phyloP scores from a whole-genome alignment of 176 grass and related monocot species.

The Poa pratensis region DNA sequence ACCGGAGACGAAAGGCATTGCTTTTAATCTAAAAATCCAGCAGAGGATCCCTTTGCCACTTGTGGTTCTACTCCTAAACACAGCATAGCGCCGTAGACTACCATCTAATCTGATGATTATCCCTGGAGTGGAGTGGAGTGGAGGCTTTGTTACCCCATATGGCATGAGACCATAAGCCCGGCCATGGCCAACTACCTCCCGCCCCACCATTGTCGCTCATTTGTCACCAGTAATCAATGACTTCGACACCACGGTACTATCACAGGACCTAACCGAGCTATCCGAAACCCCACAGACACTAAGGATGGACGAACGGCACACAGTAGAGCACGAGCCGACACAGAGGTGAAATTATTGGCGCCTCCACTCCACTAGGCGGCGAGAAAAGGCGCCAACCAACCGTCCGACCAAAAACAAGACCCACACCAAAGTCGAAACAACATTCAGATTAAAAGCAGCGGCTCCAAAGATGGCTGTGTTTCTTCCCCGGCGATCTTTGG shows the following conservation, averaged over 20 bases:
- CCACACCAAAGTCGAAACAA: not conserved
- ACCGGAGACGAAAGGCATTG: not conserved
- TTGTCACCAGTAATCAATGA: slow-evolving; percentile 33
- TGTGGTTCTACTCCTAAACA: not conserved
- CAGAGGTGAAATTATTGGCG: not conserved
- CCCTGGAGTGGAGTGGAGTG: not conserved
- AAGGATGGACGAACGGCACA: not conserved
- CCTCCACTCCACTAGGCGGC: not conserved
- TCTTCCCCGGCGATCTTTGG: not conserved
- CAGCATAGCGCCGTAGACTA: not conserved
- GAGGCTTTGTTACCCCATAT: not conserved
- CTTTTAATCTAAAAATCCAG: not conserved
- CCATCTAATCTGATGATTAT: not conserved
- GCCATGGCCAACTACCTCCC: slow-evolving; percentile 16
- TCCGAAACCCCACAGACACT: not conserved
- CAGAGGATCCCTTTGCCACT: not conserved
- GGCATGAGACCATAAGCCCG: slow-evolving; percentile 8
- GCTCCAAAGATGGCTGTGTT: not conserved
- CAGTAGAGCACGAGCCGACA: not conserved
- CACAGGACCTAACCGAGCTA: not conserved
- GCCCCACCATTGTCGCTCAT: not conserved
- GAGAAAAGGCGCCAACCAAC: not conserved
- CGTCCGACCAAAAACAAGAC: not conserved
- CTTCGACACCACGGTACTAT: not conserved
- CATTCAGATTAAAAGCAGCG: not conserved